A percentile compares a stretch with the other conserved stretches of the same genome.
phyloP scores from a whole-genome alignment of 306 rosid species.

The Prunus persica region Prunus_persica_NCBIv2 NC_034010.1:10844501-10845000 shows the following conservation, averaged over 20 bases:
- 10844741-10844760: not conserved
- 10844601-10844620: too few species aligned
- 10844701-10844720: not conserved
- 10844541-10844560: too few species aligned
- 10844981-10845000: constrained; percentile 11
- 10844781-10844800: not conserved
- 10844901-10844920: constrained; percentile 86
- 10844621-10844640: too few species aligned
- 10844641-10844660: too few species aligned
- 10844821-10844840: not conserved
- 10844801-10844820: not conserved
- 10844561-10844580: too few species aligned
- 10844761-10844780: not conserved
- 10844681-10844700: not conserved
- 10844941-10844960: constrained; percentile 47
- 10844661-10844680: too few species aligned
- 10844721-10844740: not conserved
- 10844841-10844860: constrained; percentile 11
- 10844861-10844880: constrained; percentile 18
- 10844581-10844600: too few species aligned
- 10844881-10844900: constrained; percentile 95
- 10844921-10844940: constrained; percentile 85
- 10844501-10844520: too few species aligned
- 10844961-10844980: constrained; percentile 3
- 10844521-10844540: too few species aligned